Evolutionary conservation across 306 rosid genomes (phyloP).

Genomic region (Quercus robur): DNA sequence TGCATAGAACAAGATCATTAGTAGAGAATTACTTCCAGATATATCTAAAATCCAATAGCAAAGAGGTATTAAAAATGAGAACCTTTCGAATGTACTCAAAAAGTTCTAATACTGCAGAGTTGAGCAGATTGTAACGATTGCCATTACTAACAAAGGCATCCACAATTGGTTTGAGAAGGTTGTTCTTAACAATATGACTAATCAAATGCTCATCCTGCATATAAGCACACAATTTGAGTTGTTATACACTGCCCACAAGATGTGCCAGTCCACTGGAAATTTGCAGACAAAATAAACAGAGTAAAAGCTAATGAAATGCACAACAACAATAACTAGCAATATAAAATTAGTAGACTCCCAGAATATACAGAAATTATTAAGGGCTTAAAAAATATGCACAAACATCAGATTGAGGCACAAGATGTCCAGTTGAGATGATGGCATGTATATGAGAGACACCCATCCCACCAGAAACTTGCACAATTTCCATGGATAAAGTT

Average conservation of each 20-base stretch:
- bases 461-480: not conserved
- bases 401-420: not conserved
- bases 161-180: slow-evolving; percentile 80
- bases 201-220: slow-evolving; percentile 90
- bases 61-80: slow-evolving; percentile 18
- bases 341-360: not conserved
- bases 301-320: not conserved
- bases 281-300: slow-evolving; percentile 5
- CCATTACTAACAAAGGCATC: slow-evolving; percentile 84
- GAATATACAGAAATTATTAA: not conserved
- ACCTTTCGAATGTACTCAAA: slow-evolving; percentile 87
- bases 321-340: not conserved
- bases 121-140: slow-evolving; percentile 88
- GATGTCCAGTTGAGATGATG: not conserved
- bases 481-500: not conserved
- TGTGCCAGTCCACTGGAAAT: slow-evolving; percentile 1
- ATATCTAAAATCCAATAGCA: slow-evolving; percentile 19
- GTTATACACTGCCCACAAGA: not conserved
- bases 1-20: slow-evolving; percentile 32
- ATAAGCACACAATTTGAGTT: slow-evolving; percentile 23
- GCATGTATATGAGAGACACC: not conserved
- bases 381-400: not conserved
- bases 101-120: slow-evolving; percentile 88
- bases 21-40: not conserved
- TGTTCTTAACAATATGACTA: slow-evolving; percentile 65